phyloP scores from a whole-genome alignment of 2,329 filamentous ascomycete genomes.

The Rhynchosporium secalis region DNA sequence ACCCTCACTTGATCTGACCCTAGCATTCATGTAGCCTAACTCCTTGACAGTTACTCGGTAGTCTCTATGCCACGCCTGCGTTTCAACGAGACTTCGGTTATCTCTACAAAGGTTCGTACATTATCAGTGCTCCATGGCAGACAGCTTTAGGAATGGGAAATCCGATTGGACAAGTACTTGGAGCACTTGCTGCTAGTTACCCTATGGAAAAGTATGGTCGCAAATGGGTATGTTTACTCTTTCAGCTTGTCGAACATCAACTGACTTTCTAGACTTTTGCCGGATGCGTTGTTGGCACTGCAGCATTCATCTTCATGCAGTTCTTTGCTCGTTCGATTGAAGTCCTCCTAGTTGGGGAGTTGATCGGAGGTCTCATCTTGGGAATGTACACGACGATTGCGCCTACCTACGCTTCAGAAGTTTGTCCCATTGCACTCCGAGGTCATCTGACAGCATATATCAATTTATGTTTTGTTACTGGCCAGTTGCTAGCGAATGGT shows the following conservation, averaged over 20 bases:
- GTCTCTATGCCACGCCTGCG: slow-evolving; percentile 43
- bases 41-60: slow-evolving; percentile 41
- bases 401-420: slow-evolving; percentile 45
- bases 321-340: slow-evolving; percentile 25
- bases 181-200: slow-evolving; percentile 51
- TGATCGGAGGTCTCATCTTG: slow-evolving; percentile 39
- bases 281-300: slow-evolving; percentile 19
- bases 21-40: too few species aligned
- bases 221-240: slow-evolving; percentile 12
- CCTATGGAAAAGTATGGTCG: slow-evolving; percentile 26
- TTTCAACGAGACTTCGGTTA: slow-evolving; percentile 46
- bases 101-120: slow-evolving; percentile 38
- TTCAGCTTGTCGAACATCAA: background rate
- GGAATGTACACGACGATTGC: background rate
- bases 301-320: slow-evolving; percentile 24
- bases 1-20: too few species aligned
- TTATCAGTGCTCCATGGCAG: slow-evolving; percentile 51
- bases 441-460: slow-evolving; percentile 53
- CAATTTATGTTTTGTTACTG: slow-evolving; percentile 53
- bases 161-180: slow-evolving; percentile 31
- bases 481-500: slow-evolving; percentile 50
- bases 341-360: slow-evolving; percentile 28
- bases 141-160: slow-evolving; percentile 30
- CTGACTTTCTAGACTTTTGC: slow-evolving; percentile 17
- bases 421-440: slow-evolving; percentile 53